Conservation (phyloP, 106 monocot species). For the Allium fistulosum region DNA sequence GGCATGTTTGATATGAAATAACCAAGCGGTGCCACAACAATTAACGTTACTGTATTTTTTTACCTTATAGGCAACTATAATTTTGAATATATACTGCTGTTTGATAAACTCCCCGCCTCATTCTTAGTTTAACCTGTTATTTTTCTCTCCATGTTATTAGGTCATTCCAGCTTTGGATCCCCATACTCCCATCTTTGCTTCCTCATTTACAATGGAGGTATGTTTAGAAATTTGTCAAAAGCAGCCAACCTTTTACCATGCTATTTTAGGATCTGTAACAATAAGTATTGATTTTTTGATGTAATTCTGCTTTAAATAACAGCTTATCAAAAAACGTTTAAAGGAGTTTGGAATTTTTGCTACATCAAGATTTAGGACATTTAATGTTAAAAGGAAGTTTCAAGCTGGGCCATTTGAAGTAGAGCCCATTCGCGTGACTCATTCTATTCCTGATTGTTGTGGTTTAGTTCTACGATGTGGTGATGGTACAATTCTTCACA, state of each 20-base stretch:
- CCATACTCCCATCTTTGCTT: conserved; percentile 81
- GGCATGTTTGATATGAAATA: background rate
- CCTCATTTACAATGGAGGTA: conserved; percentile 99
- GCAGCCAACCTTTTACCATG: background rate
- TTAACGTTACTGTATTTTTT: background rate
- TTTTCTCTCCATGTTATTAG: conserved; percentile 27
- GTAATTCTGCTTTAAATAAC: background rate
- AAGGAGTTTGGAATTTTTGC: conserved; percentile 92
- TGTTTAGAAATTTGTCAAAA: background rate
- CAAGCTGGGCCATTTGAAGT: conserved; percentile 97
- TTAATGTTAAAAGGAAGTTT: conserved; percentile 71
- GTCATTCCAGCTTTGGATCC: conserved; percentile 98
- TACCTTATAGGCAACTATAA: too few relatives aligned
- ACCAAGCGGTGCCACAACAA: background rate
- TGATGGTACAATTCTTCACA: conserved; percentile 96
- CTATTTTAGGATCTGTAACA: background rate
- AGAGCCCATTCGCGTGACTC: conserved; percentile 97
- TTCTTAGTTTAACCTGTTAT: too few relatives aligned
- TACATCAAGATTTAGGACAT: conserved; percentile 79
- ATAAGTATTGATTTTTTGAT: too few relatives aligned
- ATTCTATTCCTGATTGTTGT: conserved; percentile 99
- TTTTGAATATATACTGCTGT: too few relatives aligned
- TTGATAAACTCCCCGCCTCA: too few relatives aligned
- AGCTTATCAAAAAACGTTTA: conserved; percentile 97
- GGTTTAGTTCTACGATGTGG: conserved; percentile 88